phyloP scores from a whole-genome alignment of 2,329 filamentous ascomycete species.

The Botrytis tulipae region DNA sequence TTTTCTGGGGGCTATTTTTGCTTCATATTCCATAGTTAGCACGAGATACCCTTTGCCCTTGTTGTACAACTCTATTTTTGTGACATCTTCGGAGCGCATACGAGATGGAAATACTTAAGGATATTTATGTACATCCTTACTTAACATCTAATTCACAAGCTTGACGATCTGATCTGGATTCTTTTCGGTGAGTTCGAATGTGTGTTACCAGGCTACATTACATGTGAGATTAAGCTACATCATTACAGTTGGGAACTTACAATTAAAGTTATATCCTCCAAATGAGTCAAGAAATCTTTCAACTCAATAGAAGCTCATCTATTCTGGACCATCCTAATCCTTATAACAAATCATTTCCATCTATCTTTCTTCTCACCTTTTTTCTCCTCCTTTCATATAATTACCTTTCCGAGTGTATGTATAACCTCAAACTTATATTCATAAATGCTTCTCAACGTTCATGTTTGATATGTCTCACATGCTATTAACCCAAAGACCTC shows the following conservation, averaged over 20 bases:
- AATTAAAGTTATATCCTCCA: too few relatives aligned
- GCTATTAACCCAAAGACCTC: too few relatives aligned
- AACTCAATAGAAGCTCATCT: too few relatives aligned
- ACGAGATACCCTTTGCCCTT: constrained; percentile 12
- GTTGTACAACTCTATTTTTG: not conserved
- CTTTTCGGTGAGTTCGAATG: not conserved
- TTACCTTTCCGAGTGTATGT: too few relatives aligned
- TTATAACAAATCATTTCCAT: too few relatives aligned
- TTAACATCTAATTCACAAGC: not conserved
- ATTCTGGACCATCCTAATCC: too few relatives aligned
- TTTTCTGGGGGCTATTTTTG: not conserved
- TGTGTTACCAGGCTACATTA: not conserved
- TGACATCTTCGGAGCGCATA: not conserved
- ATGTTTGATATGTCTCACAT: too few relatives aligned
- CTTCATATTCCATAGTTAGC: constrained; percentile 3
- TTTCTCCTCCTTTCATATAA: too few relatives aligned
- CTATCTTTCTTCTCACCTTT: too few relatives aligned
- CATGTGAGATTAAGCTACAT: not conserved
- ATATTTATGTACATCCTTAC: not conserved
- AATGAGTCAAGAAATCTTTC: too few relatives aligned
- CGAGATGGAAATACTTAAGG: not conserved
- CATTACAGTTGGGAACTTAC: not conserved
- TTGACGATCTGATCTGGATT: not conserved
- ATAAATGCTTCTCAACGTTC: too few relatives aligned
- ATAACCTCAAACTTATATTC: too few relatives aligned